Evolutionary conservation across 208 protist genomes (phyloP), one percentile per base, ranked within the genome.

Genomic region (Wallacemonas sp.): DNA sequence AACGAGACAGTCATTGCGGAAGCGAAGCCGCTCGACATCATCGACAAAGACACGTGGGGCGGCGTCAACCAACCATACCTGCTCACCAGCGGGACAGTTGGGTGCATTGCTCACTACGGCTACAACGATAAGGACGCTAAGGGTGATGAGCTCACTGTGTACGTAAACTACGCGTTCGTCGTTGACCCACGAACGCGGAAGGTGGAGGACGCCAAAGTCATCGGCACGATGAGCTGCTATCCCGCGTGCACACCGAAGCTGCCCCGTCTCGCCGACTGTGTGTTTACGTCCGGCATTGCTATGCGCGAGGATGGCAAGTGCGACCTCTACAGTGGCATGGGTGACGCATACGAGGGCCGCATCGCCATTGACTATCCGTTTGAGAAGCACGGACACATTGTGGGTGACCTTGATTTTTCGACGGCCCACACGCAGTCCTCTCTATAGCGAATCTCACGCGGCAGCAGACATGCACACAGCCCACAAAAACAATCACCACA

Each of bases 101-200:
- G 64, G 26, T 69, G 64, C 53, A 69, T 69, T 30, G 64, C 46
- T 2, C 64, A 69, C 29, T 69, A 69, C 53, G 55, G 64, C 22
- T 69, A 55, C 32, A 13, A 52, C 32, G 53, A 62, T 38, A 50
- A 69, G 36, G 32, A 62, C 33, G 36, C 48, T 9, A 21, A 46
- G 15, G 64, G 41, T 6, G 53, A 29, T 9, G 30, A 57, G 46
- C 45, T 69, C 9, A 36, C 53, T 19, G 64, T 69, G 9, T 69
- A 69, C 64, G 42, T 62, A n/a, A 69, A 69, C 64, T 69, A 69
- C 42, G 27, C 64, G 9, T 69, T 69, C 27, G 64, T 69, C 22
- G 36, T 69, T 22, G 53, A 69, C 41, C 64, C 64, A 3, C 19
- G 22, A 15, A 63, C 64, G n/a, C 32, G 48, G 19, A 36, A 69